Conservation (phyloP, 306 rosid genomes). For the Prosopis cineraria region DNA sequence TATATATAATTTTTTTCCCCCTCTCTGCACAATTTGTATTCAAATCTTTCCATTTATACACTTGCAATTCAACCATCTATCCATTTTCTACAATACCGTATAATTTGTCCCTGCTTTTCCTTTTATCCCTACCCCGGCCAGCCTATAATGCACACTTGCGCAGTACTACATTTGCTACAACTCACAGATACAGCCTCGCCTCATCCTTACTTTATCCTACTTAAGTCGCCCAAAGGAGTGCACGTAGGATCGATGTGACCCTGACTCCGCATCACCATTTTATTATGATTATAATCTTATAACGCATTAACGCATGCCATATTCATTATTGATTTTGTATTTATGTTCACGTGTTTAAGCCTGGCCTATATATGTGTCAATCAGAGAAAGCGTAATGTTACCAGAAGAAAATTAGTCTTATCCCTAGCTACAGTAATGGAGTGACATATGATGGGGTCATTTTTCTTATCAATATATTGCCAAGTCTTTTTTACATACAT, state of each 20-base stretch:
- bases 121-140: too few species aligned
- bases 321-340: not conserved
- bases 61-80: too few species aligned
- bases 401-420: not conserved
- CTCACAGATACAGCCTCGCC: not conserved
- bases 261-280: not conserved
- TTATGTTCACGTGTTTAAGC: not conserved
- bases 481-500: too few species aligned
- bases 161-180: conserved; percentile 12
- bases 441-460: too few species aligned
- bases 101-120: too few species aligned
- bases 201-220: conserved; percentile 28
- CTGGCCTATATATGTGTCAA: not conserved
- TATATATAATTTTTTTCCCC: too few species aligned
- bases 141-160: too few species aligned
- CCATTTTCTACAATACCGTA: too few species aligned
- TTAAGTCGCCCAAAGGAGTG: not conserved
- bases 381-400: not conserved
- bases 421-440: not conserved
- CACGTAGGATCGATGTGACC: conserved; percentile 43
- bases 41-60: too few species aligned
- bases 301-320: not conserved
- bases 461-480: too few species aligned
- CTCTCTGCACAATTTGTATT: too few species aligned
- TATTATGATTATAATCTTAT: not conserved